phyloP scores from a whole-genome alignment of 257 asterid genomes.

The Thymus mandschuricus region DNA sequence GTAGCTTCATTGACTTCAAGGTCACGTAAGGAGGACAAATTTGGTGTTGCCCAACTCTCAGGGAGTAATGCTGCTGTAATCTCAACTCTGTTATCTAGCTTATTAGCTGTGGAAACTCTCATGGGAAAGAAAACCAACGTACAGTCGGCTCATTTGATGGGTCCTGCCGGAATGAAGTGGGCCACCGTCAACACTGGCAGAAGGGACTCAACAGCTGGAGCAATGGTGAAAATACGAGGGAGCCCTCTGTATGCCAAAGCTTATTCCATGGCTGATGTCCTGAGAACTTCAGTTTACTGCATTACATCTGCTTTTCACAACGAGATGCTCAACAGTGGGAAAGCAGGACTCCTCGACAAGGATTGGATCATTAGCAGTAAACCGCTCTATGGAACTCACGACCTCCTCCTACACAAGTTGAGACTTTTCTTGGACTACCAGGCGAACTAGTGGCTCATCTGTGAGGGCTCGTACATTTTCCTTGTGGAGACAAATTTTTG shows the following conservation, averaged over 20 bases:
- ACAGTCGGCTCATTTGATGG: conserved; percentile 61
- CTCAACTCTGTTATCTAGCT: conserved; percentile 68
- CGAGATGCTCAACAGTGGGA: conserved; percentile 75
- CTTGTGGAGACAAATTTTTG: conserved; percentile 5
- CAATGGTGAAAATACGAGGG: conserved; percentile 66
- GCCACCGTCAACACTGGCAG: conserved; percentile 73
- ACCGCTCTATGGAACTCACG: conserved; percentile 72
- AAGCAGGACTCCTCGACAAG: conserved; percentile 74
- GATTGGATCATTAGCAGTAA: conserved; percentile 77
- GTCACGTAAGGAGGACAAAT: conserved; percentile 88
- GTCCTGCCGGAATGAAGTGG: conserved; percentile 91
- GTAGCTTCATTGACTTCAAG: conserved; percentile 76
- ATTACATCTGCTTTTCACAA: conserved; percentile 71
- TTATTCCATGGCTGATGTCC: conserved; percentile 75
- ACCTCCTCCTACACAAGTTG: conserved; percentile 81
- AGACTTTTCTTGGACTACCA: conserved; percentile 74
- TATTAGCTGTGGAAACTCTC: conserved; percentile 80
- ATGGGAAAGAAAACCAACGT: conserved; percentile 85
- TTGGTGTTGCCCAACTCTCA: conserved; percentile 91
- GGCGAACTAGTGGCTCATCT: conserved; percentile 49
- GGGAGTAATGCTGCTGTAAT: conserved; percentile 81
- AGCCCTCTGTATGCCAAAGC: conserved; percentile 76
- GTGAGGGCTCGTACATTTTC: neutral
- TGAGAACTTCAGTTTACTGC: conserved; percentile 74
- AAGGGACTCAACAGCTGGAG: conserved; percentile 62